Percentiles rank a stretch among this genome's conserved stretches.
Evolutionary conservation across 805 yeast genomes (phyloP).

Genomic region (Pichia pseudocactophila): DNA sequence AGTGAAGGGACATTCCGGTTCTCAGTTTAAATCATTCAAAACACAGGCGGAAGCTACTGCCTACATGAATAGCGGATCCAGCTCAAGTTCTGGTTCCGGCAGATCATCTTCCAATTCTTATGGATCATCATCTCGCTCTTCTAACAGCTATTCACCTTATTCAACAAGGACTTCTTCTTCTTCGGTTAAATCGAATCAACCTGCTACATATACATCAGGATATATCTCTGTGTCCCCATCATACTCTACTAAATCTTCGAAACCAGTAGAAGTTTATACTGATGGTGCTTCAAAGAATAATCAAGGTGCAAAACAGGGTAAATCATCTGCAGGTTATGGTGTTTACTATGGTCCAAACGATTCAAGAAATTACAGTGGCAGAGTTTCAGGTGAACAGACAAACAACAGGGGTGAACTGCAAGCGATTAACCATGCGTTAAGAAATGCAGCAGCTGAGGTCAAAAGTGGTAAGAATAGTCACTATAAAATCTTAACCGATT

Average conservation of each 20-base stretch:
- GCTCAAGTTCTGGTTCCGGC: conserved; percentile 1
- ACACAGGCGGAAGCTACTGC: conserved; percentile 39
- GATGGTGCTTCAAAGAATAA: conserved; percentile 73
- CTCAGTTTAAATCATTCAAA: conserved; percentile 48
- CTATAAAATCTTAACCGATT: conserved; percentile 56
- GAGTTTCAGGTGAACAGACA: conserved; percentile 49
- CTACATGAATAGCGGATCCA: conserved; percentile 24
- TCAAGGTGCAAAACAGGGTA: conserved; percentile 32
- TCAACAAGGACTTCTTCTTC: background rate
- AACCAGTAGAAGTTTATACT: conserved; percentile 38
- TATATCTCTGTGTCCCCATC: background rate
- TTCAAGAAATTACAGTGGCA: conserved; percentile 44
- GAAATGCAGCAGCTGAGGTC: conserved; percentile 29
- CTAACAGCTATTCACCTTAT: background rate
- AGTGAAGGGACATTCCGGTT: conserved; percentile 48
- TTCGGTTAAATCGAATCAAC: background rate
- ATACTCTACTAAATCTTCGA: background rate
- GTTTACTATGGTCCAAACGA: conserved; percentile 56
- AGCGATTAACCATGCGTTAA: conserved; percentile 55
- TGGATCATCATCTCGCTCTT: background rate
- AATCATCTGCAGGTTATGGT: conserved; percentile 59
- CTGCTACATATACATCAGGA: background rate
- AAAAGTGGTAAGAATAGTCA: conserved; percentile 11
- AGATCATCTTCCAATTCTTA: background rate
- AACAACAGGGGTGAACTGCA: conserved; percentile 75